A percentile compares a stretch with the other conserved stretches of the same genome.
Conservation (phyloP, 164 flowering plant species). For the Saururus chinensis region DNA sequence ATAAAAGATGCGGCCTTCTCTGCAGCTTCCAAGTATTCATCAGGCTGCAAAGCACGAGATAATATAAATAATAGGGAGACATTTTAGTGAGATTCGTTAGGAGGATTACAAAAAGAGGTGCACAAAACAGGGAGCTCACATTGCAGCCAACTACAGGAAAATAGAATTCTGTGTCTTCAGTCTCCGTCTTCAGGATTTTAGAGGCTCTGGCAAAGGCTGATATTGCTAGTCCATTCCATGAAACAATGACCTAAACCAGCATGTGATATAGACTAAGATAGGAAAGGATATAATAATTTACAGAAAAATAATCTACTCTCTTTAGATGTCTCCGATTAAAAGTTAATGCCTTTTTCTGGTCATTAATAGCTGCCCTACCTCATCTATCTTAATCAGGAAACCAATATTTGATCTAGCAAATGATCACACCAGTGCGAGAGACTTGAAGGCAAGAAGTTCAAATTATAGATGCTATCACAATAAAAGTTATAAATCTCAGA, state of each 20-base stretch:
- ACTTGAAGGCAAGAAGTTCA: slow-evolving; percentile 1
- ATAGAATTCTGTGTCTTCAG: slow-evolving; percentile 34
- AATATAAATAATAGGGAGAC: background rate
- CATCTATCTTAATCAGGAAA: no score
- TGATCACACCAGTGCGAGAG: no score
- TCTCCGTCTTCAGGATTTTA: slow-evolving; percentile 54
- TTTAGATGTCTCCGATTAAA: background rate
- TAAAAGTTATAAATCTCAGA: no score
- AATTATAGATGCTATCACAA: background rate
- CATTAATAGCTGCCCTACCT: no score
- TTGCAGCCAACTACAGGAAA: slow-evolving; percentile 66
- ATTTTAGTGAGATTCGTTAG: background rate
- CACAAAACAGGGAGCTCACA: slow-evolving; percentile 29
- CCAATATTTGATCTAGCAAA: no score
- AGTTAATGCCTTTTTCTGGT: no score
- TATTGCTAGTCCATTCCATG: slow-evolving; percentile 94
- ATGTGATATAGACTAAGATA: slow-evolving; percentile 4
- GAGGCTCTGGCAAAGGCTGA: slow-evolving; percentile 94
- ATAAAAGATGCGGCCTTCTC: slow-evolving; percentile 82
- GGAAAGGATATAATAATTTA: slow-evolving; percentile 5
- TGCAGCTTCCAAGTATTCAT: slow-evolving; percentile 68
- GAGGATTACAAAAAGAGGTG: background rate
- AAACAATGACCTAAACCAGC: slow-evolving; percentile 69
- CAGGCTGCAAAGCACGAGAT: slow-evolving; percentile 34
- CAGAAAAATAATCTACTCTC: background rate